These are phyloP conservation scores for Aureobasidium melanogenum DNA, from an alignment of 2,329 filamentous ascomycete genomes.

Conservation along the genomic window DNA sequence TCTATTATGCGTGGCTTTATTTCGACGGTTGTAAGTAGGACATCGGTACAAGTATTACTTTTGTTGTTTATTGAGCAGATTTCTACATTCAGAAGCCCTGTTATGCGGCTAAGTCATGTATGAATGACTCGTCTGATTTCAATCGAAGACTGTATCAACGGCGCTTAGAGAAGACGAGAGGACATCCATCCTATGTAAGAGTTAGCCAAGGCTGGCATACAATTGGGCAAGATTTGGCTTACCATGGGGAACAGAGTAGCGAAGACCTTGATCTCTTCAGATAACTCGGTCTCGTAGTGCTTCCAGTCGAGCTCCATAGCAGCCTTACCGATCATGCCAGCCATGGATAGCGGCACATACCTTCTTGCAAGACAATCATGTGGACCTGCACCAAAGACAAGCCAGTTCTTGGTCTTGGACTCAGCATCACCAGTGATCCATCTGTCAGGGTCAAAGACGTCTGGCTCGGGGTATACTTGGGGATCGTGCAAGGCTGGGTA, in stretches of 20 bases:
- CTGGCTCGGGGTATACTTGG: conserved; percentile 82
- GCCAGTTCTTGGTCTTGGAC: conserved; percentile 86
- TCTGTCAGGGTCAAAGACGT: conserved; percentile 79
- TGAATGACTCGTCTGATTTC: too few relatives aligned
- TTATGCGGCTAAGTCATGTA: too few relatives aligned
- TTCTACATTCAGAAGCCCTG: too few relatives aligned
- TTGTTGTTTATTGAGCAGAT: too few relatives aligned
- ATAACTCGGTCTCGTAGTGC: conserved; percentile 73
- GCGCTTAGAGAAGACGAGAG: not conserved
- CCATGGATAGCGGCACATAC: conserved; percentile 24
- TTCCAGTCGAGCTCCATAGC: conserved; percentile 73
- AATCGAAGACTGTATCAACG: not conserved
- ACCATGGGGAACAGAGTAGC: conserved; percentile 96
- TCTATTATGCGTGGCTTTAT: too few relatives aligned
- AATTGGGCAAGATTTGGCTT: conserved; percentile 27
- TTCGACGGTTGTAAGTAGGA: too few relatives aligned
- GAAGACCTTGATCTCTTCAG: conserved; percentile 95
- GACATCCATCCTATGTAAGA: not conserved
- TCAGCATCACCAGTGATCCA: conserved; percentile 88
- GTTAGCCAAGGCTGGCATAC: not conserved
- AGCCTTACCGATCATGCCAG: not conserved
- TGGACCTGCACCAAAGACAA: conserved; percentile 92
- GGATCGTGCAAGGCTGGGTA: conserved; percentile 87
- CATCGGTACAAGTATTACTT: too few relatives aligned
- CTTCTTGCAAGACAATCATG: conserved; percentile 79